These are phyloP conservation scores for Lepidopterella palustris DNA, from an alignment of 495 filamentous ascomycete genomes.

Conservation along the genomic window DNA sequence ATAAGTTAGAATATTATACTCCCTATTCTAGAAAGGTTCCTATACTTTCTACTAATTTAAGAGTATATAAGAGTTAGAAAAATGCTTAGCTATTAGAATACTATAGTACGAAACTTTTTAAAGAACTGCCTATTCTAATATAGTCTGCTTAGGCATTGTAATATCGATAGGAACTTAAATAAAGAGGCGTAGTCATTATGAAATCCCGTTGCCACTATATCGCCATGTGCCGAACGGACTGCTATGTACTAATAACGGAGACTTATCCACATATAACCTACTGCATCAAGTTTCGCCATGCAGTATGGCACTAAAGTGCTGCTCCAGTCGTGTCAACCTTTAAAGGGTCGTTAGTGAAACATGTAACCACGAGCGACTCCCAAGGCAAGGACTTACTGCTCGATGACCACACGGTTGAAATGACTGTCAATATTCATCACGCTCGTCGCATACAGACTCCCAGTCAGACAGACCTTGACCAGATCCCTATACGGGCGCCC, in stretches of 20 bases:
- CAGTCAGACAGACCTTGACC: not conserved
- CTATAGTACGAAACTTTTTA: no score
- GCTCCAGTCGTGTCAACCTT: not conserved
- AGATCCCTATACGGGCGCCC: not conserved
- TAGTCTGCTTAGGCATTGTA: not conserved
- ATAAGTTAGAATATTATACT: not conserved
- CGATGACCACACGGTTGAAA: not conserved
- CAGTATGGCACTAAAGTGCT: not conserved
- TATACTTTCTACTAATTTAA: no score
- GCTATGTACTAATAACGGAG: not conserved
- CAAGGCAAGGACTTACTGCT: not conserved
- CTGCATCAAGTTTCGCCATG: not conserved
- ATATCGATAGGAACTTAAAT: not conserved
- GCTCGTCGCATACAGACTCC: not conserved
- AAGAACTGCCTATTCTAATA: no score
- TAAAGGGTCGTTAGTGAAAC: not conserved
- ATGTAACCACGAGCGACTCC: not conserved
- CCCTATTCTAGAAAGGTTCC: no score
- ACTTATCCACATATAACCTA: not conserved
- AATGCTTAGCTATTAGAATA: no score
- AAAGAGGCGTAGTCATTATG: not conserved
- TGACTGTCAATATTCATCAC: not conserved
- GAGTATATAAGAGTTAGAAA: no score
- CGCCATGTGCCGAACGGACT: not conserved
- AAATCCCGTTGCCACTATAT: not conserved